phyloP scores from a whole-genome alignment of 1,284 basidiomycete genomes.

The Cerrena zonata region DNA sequence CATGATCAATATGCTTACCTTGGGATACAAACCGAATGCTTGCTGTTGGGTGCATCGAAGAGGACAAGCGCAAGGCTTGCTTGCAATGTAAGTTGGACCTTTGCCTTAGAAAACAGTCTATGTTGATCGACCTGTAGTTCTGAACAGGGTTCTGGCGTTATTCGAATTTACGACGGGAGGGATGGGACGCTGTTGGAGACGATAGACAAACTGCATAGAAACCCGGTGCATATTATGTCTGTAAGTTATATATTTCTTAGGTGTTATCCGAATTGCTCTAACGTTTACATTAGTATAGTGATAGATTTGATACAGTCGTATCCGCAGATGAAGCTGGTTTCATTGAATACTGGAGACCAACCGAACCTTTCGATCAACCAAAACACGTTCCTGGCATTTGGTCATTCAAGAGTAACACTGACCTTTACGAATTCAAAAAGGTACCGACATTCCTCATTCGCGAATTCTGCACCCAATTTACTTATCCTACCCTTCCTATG shows the following conservation, averaged over 20 bases:
- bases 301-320: slow-evolving; percentile 84
- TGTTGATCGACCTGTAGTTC: slow-evolving; percentile 46
- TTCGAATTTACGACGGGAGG: slow-evolving; percentile 89
- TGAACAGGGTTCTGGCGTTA: slow-evolving; percentile 68
- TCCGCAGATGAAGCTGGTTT: slow-evolving; percentile 94
- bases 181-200: slow-evolving; percentile 72
- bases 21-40: slow-evolving; percentile 77
- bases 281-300: slow-evolving; percentile 66
- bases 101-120: slow-evolving; percentile 12
- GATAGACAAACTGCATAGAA: slow-evolving; percentile 74
- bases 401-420: slow-evolving; percentile 87
- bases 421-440: slow-evolving; percentile 98
- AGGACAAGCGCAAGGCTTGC: slow-evolving; percentile 80
- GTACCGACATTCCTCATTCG: slow-evolving; percentile 31
- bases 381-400: slow-evolving; percentile 77
- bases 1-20: slow-evolving; percentile 88
- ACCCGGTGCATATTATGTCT: slow-evolving; percentile 85
- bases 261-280: slow-evolving; percentile 5
- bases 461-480: no score
- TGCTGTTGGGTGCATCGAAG: slow-evolving; percentile 91
- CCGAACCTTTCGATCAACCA: slow-evolving; percentile 81
- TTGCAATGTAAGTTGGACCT: slow-evolving; percentile 69
- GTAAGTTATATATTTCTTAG: slow-evolving; percentile 44
- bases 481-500: slow-evolving; percentile 1
- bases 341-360: slow-evolving; percentile 93